A percentile compares a stretch with the other conserved stretches of the same genome.
These are phyloP conservation scores for Clohesyomyces aquaticus DNA, from an alignment of 495 filamentous ascomycete genomes.

Conservation along the genomic window DNA sequence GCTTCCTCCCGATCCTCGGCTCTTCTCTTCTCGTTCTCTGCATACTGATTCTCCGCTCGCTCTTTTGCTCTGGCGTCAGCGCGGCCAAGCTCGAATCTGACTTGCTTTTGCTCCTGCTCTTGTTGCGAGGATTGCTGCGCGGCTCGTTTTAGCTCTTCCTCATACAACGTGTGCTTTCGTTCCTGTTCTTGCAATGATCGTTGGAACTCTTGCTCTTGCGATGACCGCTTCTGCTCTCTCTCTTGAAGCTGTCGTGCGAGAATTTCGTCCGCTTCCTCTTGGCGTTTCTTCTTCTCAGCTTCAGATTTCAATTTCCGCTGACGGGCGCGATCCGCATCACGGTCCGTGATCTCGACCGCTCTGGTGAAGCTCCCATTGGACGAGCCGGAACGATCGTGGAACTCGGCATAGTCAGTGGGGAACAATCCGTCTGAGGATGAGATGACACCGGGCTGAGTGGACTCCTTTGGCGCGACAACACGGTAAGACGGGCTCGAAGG, in stretches of 20 bases:
- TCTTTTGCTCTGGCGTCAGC: slow-evolving; percentile 18
- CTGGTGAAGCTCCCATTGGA: slow-evolving; percentile 22
- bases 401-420: slow-evolving; percentile 28
- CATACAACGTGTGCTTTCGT: too few species aligned
- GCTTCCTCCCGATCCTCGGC: slow-evolving; percentile 34
- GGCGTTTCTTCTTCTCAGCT: slow-evolving; percentile 24
- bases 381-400: slow-evolving; percentile 10
- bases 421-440: slow-evolving; percentile 14
- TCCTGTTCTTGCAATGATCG: too few species aligned
- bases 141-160: too few species aligned
- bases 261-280: slow-evolving; percentile 18
- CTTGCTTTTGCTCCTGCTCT: slow-evolving; percentile 18
- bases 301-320: slow-evolving; percentile 9
- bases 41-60: slow-evolving; percentile 19
- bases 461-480: slow-evolving; percentile 8
- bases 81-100: slow-evolving; percentile 26
- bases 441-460: slow-evolving; percentile 7
- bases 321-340: slow-evolving; percentile 24
- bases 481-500: slow-evolving; percentile 11
- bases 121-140: too few species aligned
- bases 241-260: slow-evolving; percentile 8
- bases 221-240: not conserved
- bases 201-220: too few species aligned
- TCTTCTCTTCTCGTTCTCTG: slow-evolving; percentile 33
- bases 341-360: slow-evolving; percentile 29